Conservation (phyloP, 1,284 basidiomycete species). For the Violaceomyces palustris region DNA sequence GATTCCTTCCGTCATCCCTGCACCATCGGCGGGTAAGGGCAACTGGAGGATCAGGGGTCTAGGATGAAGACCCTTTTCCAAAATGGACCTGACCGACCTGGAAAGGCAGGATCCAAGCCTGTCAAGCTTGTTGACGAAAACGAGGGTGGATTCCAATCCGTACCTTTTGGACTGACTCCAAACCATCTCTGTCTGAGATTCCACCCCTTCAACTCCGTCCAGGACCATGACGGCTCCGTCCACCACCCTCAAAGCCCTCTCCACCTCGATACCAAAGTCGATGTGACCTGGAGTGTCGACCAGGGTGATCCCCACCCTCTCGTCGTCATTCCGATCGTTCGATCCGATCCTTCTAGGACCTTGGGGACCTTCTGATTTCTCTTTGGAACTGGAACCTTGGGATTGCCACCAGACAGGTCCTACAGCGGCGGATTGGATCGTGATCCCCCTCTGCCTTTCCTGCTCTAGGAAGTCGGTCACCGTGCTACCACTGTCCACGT, state of each 20-base stretch:
- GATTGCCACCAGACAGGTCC: conserved; percentile 69
- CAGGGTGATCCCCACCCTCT: conserved; percentile 65
- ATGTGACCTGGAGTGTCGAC: conserved; percentile 88
- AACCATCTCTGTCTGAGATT: conserved; percentile 80
- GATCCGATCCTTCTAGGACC: too few relatives aligned
- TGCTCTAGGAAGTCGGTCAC: conserved; percentile 85
- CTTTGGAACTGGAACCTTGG: conserved; percentile 1
- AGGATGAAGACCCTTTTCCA: conserved; percentile 65
- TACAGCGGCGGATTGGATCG: conserved; percentile 84
- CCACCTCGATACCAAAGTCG: conserved; percentile 91
- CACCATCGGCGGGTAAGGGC: conserved; percentile 67
- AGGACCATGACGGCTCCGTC: conserved; percentile 82
- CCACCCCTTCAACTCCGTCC: conserved; percentile 84
- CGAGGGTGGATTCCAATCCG: conserved; percentile 67
- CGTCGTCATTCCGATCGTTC: conserved; percentile 53
- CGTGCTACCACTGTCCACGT: conserved; percentile 82
- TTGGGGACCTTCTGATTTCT: too few relatives aligned
- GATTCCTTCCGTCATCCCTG: conserved; percentile 70
- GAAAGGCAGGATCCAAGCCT: conserved; percentile 73
- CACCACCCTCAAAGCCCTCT: conserved; percentile 80
- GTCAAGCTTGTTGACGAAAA: conserved; percentile 85
- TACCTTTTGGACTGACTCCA: conserved; percentile 83
- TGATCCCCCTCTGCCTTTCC: conserved; percentile 81
- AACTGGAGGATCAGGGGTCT: conserved; percentile 69
- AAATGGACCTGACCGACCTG: conserved; percentile 65